Evolutionary conservation across 1,139 yeast species (phyloP), one percentile per base, ranked within the genome.

Genomic region (Blastobotrys arbuscula): DNA sequence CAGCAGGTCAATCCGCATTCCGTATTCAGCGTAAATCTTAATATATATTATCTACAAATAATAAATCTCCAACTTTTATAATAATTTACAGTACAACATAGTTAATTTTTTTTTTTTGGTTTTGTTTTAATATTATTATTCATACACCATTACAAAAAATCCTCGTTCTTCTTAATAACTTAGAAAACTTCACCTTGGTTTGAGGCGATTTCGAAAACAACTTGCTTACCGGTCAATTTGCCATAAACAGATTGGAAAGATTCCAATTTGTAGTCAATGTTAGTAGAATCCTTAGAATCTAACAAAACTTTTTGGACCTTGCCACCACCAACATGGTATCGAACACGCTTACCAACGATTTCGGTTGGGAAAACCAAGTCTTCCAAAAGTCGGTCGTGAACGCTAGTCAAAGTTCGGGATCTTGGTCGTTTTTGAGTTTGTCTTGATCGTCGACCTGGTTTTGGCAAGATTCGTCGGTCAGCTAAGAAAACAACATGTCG

Each of bases 351-450:
- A 76, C 98, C 98, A 67, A 86, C 82, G 69, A 92, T 92, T 81
- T 92, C 97, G 67, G 97, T 90, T 76, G 98, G 98, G 97, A 85
- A 92, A 64, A 94, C 98, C 72, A 92, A 82, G 78, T 92, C 98
- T 78, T 92, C 98, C 75, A 92, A 88, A 78, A 92, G 79, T 77
- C 89, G 88, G 79, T 92, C 97, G 77, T 92, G 98, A 65, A 92
- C 98, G 70, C 97, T 89, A 68, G 97, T 83, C 76, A 92, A 83
- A 70, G 98, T 92, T 85, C 98, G 89, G 69, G 97, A 90, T 82
- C 96, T 87, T 76, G 98, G 98, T 83, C 98, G 92, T 92, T 92
- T 90, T 82, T 92, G 98, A 68, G 76, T 78, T 75, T 84, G 85
- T 82, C 90, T 86, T 58, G 96, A 82, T 68, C 81, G 81, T 55